phyloP scores from a whole-genome alignment of 768 basidiomycete genomes.

The Asterophora lycoperdoides region DNA sequence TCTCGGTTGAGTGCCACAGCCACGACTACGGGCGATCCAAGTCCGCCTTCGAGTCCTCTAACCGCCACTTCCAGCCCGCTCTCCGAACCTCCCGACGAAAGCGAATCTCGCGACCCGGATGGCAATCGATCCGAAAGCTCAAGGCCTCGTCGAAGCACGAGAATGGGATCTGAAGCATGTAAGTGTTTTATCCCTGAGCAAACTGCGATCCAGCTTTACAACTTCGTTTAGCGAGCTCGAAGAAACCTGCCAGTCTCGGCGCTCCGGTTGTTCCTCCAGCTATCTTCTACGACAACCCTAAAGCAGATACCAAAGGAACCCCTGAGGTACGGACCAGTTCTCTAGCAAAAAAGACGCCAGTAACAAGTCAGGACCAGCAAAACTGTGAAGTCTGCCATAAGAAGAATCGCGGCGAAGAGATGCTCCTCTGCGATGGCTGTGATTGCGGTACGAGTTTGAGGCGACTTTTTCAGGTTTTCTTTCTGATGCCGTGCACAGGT shows the following conservation, averaged over 20 bases:
- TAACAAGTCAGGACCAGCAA: conserved; percentile 42
- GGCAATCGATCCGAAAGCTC: conserved; percentile 36
- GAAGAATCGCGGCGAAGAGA: conserved; percentile 84
- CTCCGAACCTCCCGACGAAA: conserved; percentile 78
- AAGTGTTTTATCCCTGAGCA: conserved; percentile 10
- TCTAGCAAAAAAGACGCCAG: conserved; percentile 24
- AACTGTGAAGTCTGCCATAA: conserved; percentile 92
- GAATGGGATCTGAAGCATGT: conserved; percentile 48
- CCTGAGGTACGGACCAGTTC: conserved; percentile 46
- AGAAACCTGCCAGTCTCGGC: conserved; percentile 25
- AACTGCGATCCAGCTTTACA: conserved; percentile 8
- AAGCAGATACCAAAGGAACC: conserved; percentile 41
- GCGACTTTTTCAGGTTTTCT: conserved; percentile 7
- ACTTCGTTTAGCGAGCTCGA: conserved; percentile 29
- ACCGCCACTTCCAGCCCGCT: conserved; percentile 75
- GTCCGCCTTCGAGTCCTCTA: conserved; percentile 69
- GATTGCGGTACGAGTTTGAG: conserved; percentile 36
- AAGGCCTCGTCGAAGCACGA: conserved; percentile 48
- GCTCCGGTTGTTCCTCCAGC: conserved; percentile 39
- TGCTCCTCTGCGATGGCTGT: conserved; percentile 65
- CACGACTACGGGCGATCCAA: conserved; percentile 40
- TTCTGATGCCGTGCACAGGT: conserved; percentile 42
- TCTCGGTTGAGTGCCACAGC: conserved; percentile 37
- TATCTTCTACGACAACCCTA: conserved; percentile 43
- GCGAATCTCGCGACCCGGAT: conserved; percentile 54